Evolutionary conservation across 2,329 filamentous ascomycete species (phyloP).

Genomic region (Botrytis porri): DNA sequence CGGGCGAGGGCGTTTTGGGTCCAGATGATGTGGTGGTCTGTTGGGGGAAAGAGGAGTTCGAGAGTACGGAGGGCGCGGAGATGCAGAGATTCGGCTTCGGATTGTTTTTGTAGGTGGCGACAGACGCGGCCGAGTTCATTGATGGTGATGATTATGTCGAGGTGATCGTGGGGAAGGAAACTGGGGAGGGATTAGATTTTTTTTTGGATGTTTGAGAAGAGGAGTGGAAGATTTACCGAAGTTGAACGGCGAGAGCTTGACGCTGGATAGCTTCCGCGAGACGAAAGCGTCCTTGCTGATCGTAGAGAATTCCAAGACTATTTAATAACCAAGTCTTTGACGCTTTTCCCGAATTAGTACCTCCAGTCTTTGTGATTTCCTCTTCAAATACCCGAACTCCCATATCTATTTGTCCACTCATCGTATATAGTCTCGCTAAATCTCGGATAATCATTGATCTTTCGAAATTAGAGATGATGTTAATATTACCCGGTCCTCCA

Average conservation of each 20-base stretch:
- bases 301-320: constrained; percentile 19
- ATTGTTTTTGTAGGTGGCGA: constrained; percentile 10
- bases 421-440: constrained; percentile 15
- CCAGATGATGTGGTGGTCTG: constrained; percentile 18
- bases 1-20: constrained; percentile 16
- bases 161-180: constrained; percentile 13
- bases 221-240: background rate
- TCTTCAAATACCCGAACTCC: constrained; percentile 17
- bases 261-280: constrained; percentile 17
- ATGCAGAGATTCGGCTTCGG: constrained; percentile 13
- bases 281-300: constrained; percentile 17
- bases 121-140: constrained; percentile 20
- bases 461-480: constrained; percentile 16
- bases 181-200: background rate
- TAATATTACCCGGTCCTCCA: constrained; percentile 1
- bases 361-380: constrained; percentile 18
- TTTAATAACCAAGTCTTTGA: constrained; percentile 17
- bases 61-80: constrained; percentile 9
- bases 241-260: constrained; percentile 19
- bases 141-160: constrained; percentile 19
- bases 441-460: constrained; percentile 20
- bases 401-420: constrained; percentile 16
- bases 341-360: constrained; percentile 16
- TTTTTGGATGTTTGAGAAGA: background rate
- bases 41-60: constrained; percentile 5